Evolutionary conservation across 495 filamentous ascomycete species (phyloP), one percentile per base, ranked within the genome.

Genomic region (Chlorociboria aeruginascens): DNA sequence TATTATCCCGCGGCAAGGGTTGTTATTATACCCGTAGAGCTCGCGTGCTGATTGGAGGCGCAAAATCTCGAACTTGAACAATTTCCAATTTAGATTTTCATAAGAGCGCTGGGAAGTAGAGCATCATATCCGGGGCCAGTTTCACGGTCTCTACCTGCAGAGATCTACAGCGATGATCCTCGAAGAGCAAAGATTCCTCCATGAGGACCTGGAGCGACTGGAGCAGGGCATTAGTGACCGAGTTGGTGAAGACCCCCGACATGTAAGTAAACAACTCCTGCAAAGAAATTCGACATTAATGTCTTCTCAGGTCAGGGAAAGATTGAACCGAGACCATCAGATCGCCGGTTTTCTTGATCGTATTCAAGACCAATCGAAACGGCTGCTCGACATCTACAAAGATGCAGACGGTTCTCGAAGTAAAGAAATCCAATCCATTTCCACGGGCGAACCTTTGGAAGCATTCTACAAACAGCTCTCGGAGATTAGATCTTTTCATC

Each of bases 171-270:
- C 39, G 11, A 92, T 93, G 87, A 64, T 93, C 50, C 67, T 95
- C 45, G 92, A 98, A 70, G 88, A 96, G 48, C 84, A 96, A 65
- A 73, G 92, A 56, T 88, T 84, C 58, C 73, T 95, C 50, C 89
- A 94, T 51, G 92, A 98, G 76, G 90, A 97, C 63, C 70, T 96
- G 14, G 92, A 98, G 72, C 76, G 93, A 51, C 71, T 97, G 41
- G 92, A 97, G 69, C 86, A 92, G 64, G 92, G 86, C 31, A 83
- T 96, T 56, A 83, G 85, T 17, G 92, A 97, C 61, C 83, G 90
- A 50, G 77, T 88, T 43, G 71, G 81, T 37, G 86, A 95, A 49
- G 86, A 96, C 46, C 89, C 89, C 20, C 84, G 82, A 68, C 82
- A 89, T 60, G 89, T 93, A 70, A 59, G 79, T 44, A 7, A 12